Base-by-base conservation (phyloP, 2,329 filamentous ascomycete genomes). In the Chaetoscypha palmicola region DNA sequence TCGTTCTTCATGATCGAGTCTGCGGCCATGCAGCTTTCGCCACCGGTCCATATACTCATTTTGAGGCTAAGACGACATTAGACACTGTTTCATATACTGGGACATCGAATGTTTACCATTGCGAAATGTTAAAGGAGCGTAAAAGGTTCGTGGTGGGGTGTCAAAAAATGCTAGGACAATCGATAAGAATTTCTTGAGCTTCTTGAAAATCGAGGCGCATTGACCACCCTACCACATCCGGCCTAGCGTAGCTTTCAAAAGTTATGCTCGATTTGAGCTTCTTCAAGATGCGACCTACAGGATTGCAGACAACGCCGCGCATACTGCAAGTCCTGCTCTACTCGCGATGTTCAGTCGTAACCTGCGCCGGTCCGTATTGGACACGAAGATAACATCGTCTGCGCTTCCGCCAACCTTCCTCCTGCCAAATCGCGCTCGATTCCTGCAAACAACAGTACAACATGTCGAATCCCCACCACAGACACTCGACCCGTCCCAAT, bases 31-130 rank as follows among this genome's bases (percentile, higher is more conserved):
- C 53, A 73, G 74, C 66, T 86, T 86, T 58, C 76, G 72, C 73
- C 80, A 89, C 67, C 85, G 76, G 67, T 92, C 87, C 69, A 86
- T 86, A 64, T 85, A 84, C 68, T 86, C 84, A 68, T 89, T 89
- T 73, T 91, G 83, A 75, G 84, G 84, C 83, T 84, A 36, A 17
- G 38, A 12, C 10, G 12, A 30, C 12, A n/a, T 47, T 23, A 47
- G 38, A 9, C 24, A 30, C 69, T 44, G 46, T 55, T 61, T 49
- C 16, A 50, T 52, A 37, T 48, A 19, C 22, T 44, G 23, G 43
- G 23, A 11, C 40, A 26, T n/a, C 30, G 23, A 14, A 16, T 11
- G 41, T 45, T 26, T 49, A 51, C 48, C 46, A 57, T 56, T 45
- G 46, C 53, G 52, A 46, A 43, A 41, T 40, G 42, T 45, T 26